phyloP scores from a whole-genome alignment of 1,284 basidiomycete genomes.

The Melampsora occidentalis region DNA sequence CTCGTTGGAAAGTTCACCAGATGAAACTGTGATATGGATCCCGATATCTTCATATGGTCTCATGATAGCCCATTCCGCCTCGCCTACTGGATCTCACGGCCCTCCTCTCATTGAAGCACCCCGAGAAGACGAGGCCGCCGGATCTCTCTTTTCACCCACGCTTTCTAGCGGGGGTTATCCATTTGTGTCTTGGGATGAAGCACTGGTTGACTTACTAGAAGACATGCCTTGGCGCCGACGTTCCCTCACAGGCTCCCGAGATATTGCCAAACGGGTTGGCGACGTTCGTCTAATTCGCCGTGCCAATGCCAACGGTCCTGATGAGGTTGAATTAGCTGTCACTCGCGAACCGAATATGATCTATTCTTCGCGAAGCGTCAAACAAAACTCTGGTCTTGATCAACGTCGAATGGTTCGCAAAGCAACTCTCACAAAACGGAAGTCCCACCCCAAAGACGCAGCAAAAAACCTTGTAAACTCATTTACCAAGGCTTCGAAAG shows the following conservation, averaged over 20 bases:
- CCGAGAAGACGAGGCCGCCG: neutral
- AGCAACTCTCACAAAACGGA: constrained; percentile 1
- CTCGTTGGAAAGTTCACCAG: neutral
- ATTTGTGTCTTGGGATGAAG: constrained; percentile 1
- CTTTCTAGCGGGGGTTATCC: neutral
- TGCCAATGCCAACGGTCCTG: neutral
- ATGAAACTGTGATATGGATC: neutral
- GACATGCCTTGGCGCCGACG: constrained; percentile 6
- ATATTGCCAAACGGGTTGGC: neutral
- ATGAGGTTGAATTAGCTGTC: constrained; percentile 4
- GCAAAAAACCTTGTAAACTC: neutral
- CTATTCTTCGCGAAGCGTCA: neutral
- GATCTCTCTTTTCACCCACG: neutral
- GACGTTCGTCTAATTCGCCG: neutral
- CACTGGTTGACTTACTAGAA: neutral
- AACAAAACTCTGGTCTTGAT: neutral
- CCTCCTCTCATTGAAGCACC: neutral
- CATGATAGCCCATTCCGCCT: neutral
- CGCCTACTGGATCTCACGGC: neutral
- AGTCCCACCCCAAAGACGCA: neutral
- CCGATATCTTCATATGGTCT: neutral
- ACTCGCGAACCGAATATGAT: constrained; percentile 5
- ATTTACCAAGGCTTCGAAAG: constrained; percentile 8
- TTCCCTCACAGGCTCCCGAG: neutral
- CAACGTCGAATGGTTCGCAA: constrained; percentile 7